Base-by-base conservation (phyloP, 129 eudicot species). In the Chrysanthemum seticuspe region DNA sequence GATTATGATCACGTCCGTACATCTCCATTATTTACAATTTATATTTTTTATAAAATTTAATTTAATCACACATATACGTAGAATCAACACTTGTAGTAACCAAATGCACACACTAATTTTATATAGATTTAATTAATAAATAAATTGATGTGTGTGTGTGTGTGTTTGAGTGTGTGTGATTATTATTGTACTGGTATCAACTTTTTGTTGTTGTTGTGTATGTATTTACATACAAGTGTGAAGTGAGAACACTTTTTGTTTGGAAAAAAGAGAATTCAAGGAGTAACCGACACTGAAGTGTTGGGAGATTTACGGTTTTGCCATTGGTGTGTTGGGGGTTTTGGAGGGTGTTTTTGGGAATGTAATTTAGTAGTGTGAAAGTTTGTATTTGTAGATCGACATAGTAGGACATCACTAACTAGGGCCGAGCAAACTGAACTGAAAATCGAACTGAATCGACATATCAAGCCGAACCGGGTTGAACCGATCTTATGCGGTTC, bases 1-100 rank as follows among this genome's bases (percentile, higher is more conserved):
- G 94, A 72, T 6, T 65, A 65, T 78, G 82, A 48, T 85, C 92
- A 40, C 81, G 85, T 74, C 94, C 98, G 95, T 89, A 92, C 91
- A 92, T 64, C 83, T 87, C 98, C 96, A 92, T 92, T 31, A 45
- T 15, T 15, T 47, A 74, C 13, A 69, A 70, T 63, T 70, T 62
- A 57, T 40, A 52, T 68, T 67, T 50, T 69, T 61, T 49, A 69
- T 76, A 78, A 8, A 70, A 29, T 70, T 36, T 34, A 69, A 69
- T 59, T 49, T 40, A 78, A 71, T 71, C 77, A 71, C 47, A 57
- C 68, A 47, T 52, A 27, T 29, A 78, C 64, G 45, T 70, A 6
- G 71, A 10, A 48, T 15, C 11, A 55, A 14, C 53, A 54, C 31
- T 53, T 23, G 56, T 3, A 4, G 50, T 10, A 71, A 62, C 23